Percentiles rank a stretch among this genome's conserved stretches.
These are phyloP conservation scores for Infundibulicybe gibba DNA, from an alignment of 768 basidiomycete genomes.

Conservation along the genomic window DNA sequence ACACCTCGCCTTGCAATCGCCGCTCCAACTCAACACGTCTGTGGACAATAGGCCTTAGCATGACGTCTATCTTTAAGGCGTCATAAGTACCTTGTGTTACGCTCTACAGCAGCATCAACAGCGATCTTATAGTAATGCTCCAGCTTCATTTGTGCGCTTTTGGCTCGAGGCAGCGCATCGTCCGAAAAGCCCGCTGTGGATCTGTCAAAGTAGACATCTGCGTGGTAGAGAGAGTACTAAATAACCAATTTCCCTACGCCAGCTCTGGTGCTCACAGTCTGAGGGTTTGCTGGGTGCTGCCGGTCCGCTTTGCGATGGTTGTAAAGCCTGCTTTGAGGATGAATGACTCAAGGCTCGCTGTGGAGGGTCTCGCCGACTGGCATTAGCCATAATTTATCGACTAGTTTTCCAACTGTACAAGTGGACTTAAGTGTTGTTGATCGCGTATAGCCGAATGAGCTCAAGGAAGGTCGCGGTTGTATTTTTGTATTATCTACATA, in stretches of 20 bases:
- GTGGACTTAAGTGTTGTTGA: too few species aligned
- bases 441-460: background rate
- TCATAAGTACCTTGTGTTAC: constrained; percentile 74
- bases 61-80: background rate
- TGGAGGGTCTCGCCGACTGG: constrained; percentile 7
- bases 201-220: constrained; percentile 91
- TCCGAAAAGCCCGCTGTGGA: constrained; percentile 74
- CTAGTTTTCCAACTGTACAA: background rate
- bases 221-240: constrained; percentile 15
- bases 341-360: constrained; percentile 4
- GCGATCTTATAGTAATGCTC: constrained; percentile 97
- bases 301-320: constrained; percentile 6
- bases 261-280: constrained; percentile 24
- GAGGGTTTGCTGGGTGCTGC: constrained; percentile 16
- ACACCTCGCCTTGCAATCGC: constrained; percentile 63
- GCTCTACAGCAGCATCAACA: constrained; percentile 91
- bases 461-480: constrained; percentile 10
- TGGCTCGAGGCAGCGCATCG: constrained; percentile 77
- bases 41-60: constrained; percentile 2
- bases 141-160: constrained; percentile 90
- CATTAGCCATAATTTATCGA: constrained; percentile 7
- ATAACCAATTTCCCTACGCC: background rate
- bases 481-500: constrained; percentile 8
- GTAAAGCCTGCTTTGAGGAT: constrained; percentile 10
- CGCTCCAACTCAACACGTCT: constrained; percentile 90